These are phyloP conservation scores for Paecilomyces niveus DNA, from an alignment of 2,329 filamentous ascomycete species.

Conservation along the genomic window DNA sequence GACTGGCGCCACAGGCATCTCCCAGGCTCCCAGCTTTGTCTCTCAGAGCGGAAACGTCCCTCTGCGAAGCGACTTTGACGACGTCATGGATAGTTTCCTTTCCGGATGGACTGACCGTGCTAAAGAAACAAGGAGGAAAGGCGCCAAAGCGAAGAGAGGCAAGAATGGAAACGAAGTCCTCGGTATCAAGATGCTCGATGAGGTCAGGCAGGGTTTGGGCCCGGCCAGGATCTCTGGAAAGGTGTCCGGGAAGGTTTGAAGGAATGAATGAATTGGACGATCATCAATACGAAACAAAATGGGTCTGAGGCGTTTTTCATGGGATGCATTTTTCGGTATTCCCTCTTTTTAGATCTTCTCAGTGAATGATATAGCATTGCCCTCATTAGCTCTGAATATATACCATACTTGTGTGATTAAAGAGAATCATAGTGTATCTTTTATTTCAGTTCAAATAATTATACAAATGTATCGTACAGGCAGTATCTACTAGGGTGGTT, in stretches of 20 bases:
- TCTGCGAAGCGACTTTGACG: constrained; percentile 72
- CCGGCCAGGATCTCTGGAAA: constrained; percentile 56
- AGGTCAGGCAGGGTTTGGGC: constrained; percentile 73
- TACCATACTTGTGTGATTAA: not conserved
- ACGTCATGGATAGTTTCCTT: constrained; percentile 88
- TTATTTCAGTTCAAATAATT: not conserved
- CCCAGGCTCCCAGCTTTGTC: constrained; percentile 51
- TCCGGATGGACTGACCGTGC: constrained; percentile 49
- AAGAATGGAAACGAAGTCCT: constrained; percentile 76
- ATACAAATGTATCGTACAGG: not conserved
- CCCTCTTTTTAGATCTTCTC: not conserved
- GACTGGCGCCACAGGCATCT: constrained; percentile 53
- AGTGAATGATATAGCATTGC: not conserved
- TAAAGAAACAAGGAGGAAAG: constrained; percentile 56
- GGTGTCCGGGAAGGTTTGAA: constrained; percentile 12
- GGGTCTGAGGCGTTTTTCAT: not conserved
- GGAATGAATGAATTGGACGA: not conserved
- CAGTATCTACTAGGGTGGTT: not conserved
- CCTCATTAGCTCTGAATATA: not conserved
- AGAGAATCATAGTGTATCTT: not conserved
- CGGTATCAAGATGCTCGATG: constrained; percentile 83
- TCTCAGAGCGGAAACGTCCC: constrained; percentile 40
- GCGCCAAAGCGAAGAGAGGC: constrained; percentile 50
- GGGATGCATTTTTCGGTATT: not conserved
- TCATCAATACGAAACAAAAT: not conserved